Percentiles rank a stretch among this genome's conserved stretches.
Evolutionary conservation across 2,329 filamentous ascomycete genomes (phyloP).

Genomic region (Aureobasidium pullulans): DNA sequence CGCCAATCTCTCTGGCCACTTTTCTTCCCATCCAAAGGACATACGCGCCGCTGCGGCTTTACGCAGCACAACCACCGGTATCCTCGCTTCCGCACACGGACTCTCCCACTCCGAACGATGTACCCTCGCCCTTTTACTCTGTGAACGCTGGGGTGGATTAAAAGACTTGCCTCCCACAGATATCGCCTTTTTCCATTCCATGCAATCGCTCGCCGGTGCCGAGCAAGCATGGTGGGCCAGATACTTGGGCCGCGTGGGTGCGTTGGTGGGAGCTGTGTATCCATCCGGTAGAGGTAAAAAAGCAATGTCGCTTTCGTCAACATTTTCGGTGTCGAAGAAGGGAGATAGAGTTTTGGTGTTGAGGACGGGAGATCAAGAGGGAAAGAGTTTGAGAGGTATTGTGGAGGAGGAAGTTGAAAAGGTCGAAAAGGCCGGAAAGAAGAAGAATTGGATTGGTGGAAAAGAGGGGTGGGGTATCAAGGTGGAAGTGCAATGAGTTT

Average conservation of each 20-base stretch:
- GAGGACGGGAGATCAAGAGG: conserved; percentile 26
- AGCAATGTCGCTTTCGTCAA: conserved; percentile 34
- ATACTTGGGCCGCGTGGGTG: conserved; percentile 55
- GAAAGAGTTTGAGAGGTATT: conserved; percentile 33
- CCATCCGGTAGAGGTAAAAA: conserved; percentile 45
- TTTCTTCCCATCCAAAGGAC: conserved; percentile 37
- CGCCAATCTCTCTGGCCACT: conserved; percentile 50
- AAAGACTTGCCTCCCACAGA: conserved; percentile 51
- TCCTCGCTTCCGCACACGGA: conserved; percentile 62
- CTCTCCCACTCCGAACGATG: conserved; percentile 66
- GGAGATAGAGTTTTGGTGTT: conserved; percentile 39
- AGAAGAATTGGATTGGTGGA: conserved; percentile 47
- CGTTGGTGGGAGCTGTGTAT: conserved; percentile 52
- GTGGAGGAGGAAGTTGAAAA: conserved; percentile 34
- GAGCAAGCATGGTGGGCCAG: conserved; percentile 58
- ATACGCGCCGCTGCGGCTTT: conserved; percentile 58
- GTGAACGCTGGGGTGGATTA: conserved; percentile 62
- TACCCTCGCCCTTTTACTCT: conserved; percentile 62
- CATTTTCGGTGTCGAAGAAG: conserved; percentile 36
- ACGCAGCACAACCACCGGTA: conserved; percentile 62
- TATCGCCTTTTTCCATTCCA: conserved; percentile 44
- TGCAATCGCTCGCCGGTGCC: conserved; percentile 47
- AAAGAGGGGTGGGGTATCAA: conserved; percentile 35
- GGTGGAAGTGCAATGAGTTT: conserved; percentile 25
- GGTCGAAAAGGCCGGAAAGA: conserved; percentile 52